Percentiles rank a stretch among this genome's conserved stretches.
Conservation (phyloP, 2,329 filamentous ascomycete genomes). For the Ascochyta lentis region DNA sequence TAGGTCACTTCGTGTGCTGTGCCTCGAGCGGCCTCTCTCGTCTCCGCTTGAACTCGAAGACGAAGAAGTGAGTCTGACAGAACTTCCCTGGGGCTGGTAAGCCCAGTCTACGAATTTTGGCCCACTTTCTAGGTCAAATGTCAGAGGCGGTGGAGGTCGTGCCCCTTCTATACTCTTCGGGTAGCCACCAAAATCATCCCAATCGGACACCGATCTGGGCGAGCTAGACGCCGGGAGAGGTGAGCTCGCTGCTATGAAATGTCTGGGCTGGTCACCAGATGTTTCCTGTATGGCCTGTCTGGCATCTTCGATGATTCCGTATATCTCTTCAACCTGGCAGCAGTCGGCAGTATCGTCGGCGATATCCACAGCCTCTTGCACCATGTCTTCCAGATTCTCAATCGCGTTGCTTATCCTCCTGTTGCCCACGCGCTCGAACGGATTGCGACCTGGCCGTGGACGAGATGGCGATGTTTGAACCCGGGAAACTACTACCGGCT, state of each 20-base stretch:
- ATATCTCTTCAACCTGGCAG: constrained; percentile 47
- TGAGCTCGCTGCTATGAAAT: constrained; percentile 30
- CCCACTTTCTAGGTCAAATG: constrained; percentile 17
- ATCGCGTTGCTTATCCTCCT: constrained; percentile 43
- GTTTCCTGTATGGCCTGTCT: constrained; percentile 45
- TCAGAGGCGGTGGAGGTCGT: constrained; percentile 1
- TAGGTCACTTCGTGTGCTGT: constrained; percentile 29
- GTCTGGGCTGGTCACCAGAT: constrained; percentile 24
- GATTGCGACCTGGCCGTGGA: constrained; percentile 26
- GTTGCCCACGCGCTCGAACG: constrained; percentile 27
- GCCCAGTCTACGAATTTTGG: constrained; percentile 40
- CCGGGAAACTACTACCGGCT: constrained; percentile 22
- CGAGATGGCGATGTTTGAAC: constrained; percentile 31
- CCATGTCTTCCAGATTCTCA: constrained; percentile 51
- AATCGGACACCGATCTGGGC: background rate
- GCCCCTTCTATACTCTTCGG: background rate
- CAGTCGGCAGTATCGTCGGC: constrained; percentile 44
- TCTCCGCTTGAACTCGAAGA: constrained; percentile 20
- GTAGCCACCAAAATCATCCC: background rate
- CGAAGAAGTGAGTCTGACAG: constrained; percentile 9
- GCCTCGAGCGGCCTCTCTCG: constrained; percentile 9
- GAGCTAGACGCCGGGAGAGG: constrained; percentile 29
- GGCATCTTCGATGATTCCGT: constrained; percentile 50
- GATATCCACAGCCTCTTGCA: constrained; percentile 50
- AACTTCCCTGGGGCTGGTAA: constrained; percentile 18